Evolutionary conservation across 2,329 filamentous ascomycete genomes (phyloP), one percentile per base, ranked within the genome.

Genomic region (Nothophoma quercina): DNA sequence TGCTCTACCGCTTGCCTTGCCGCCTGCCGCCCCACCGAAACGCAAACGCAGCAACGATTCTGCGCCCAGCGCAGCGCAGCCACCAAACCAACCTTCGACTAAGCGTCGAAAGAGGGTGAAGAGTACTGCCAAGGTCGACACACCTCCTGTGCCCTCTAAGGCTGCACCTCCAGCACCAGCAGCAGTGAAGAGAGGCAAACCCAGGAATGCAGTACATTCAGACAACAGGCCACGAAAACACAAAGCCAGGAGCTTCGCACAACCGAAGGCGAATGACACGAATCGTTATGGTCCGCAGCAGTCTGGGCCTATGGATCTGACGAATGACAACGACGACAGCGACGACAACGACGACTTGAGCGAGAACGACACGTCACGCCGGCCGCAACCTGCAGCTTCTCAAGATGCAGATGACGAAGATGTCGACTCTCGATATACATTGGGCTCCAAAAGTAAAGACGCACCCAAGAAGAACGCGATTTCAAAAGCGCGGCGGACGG

Each of bases 71-170:
- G 26, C 43, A 22, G 25, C 33, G 33, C 43, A 48, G n/a, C 32
- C n/a, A n/a, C 44, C 38, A 3, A 39, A 16, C 12, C 38, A 48
- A 22, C 44, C 43, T 48, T 39, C 33, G 16, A 23, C 38, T 35
- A 53, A 53, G 33, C 50, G 50, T 30, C 38, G 38, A 33, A 48
- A 32, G 44, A 53, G 43, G 18, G 39, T 33, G 22, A 53, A 39
- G 22, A 42, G 33, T 18, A 48, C 38, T 44, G 29, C 38, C 1
- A 48, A 34, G 10, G n/a, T 34, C 5, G 21, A 32, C 10, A 25
- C 8, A 9, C 18, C 16, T 15, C 3, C 23, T 25, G 26, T 29
- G 15, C 18, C 23, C 15, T 9, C 25, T 10, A 4, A 8, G 12
- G 3, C 38, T n/a, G 21, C n/a, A 33, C 13, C 26, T 13, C 15